Percentiles rank a stretch among this genome's conserved stretches.
Conservation (phyloP, 208 protist species). For the Endotrypanum monterogeii region DNA sequence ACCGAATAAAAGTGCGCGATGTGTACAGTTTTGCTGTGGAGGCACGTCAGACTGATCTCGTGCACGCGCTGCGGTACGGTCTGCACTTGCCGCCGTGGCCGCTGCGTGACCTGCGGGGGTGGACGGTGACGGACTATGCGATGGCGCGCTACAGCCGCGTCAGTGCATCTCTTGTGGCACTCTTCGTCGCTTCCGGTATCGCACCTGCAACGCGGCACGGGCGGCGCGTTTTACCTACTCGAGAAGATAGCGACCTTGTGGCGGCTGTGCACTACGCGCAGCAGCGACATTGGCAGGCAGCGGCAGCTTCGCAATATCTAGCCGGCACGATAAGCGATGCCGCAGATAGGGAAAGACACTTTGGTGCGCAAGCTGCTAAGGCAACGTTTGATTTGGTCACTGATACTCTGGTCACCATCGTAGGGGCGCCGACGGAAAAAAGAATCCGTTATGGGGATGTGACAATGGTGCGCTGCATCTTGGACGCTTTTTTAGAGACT, state of each 20-base stretch:
- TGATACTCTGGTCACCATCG: conserved; percentile 13
- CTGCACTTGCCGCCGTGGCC: conserved; percentile 63
- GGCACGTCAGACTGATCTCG: conserved; percentile 41
- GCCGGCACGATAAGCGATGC: not conserved
- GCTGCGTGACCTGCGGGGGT: conserved; percentile 56
- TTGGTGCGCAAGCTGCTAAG: conserved; percentile 4
- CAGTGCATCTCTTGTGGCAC: conserved; percentile 27
- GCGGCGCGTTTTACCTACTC: conserved; percentile 13
- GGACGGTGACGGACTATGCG: conserved; percentile 76
- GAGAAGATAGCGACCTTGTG: conserved; percentile 24
- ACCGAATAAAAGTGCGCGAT: conserved; percentile 64
- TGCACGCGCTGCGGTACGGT: conserved; percentile 41
- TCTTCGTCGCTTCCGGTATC: conserved; percentile 50
- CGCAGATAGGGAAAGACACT: not conserved
- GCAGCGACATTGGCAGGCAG: conserved; percentile 4
- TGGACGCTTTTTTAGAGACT: conserved; percentile 28
- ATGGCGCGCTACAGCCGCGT: conserved; percentile 19
- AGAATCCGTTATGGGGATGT: not conserved
- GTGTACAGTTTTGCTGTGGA: conserved; percentile 77
- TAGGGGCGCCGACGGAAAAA: not conserved
- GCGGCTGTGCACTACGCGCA: conserved; percentile 33
- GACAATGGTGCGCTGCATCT: conserved; percentile 28
- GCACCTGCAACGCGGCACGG: conserved; percentile 40
- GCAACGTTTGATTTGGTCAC: conserved; percentile 13
- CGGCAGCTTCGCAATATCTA: not conserved